These are phyloP conservation scores for Penicillium sp. DNA, from an alignment of 2,329 filamentous ascomycete genomes.

Conservation along the genomic window DNA sequence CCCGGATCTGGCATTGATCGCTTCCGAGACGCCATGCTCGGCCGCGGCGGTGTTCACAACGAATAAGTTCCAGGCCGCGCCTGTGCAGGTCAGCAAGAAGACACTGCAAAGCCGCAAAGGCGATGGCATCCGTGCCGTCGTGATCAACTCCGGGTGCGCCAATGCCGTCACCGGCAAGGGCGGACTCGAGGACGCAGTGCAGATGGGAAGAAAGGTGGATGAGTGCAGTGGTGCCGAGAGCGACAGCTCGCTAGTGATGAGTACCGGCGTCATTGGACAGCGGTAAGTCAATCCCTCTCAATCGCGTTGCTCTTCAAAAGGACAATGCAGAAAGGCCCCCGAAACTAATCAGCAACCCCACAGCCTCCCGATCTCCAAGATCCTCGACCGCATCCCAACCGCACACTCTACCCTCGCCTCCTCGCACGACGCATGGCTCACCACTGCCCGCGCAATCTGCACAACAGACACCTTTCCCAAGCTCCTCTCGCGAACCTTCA, in stretches of 20 bases:
- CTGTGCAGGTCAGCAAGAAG: slow-evolving; percentile 78
- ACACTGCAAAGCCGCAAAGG: slow-evolving; percentile 67
- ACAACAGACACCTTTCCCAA: slow-evolving; percentile 99
- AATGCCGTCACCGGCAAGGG: slow-evolving; percentile 94
- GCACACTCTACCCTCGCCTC: slow-evolving; percentile 70
- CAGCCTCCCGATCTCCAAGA: slow-evolving; percentile 86
- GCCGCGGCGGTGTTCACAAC: slow-evolving; percentile 94
- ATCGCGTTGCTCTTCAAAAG: too few species aligned
- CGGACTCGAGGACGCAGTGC: slow-evolving; percentile 80
- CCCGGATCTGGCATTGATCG: slow-evolving; percentile 85
- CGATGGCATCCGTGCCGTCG: slow-evolving; percentile 71
- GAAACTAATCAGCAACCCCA: slow-evolving; percentile 1
- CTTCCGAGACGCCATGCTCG: slow-evolving; percentile 80
- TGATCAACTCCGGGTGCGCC: slow-evolving; percentile 94
- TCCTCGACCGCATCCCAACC: slow-evolving; percentile 75
- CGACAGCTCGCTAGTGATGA: slow-evolving; percentile 86
- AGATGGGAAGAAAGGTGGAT: slow-evolving; percentile 80
- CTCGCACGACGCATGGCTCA: slow-evolving; percentile 82
- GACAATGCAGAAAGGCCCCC: background rate
- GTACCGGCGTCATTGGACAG: slow-evolving; percentile 95
- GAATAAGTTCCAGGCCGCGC: slow-evolving; percentile 97
- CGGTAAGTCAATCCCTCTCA: slow-evolving; percentile 51
- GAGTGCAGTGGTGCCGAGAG: slow-evolving; percentile 55
- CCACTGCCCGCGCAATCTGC: slow-evolving; percentile 86
- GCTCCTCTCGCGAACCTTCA: slow-evolving; percentile 80